Percentiles rank a stretch among this genome's conserved stretches.
These are phyloP conservation scores for Iris pallida DNA, from an alignment of 116 monocot genomes.

Conservation along the genomic window DNA sequence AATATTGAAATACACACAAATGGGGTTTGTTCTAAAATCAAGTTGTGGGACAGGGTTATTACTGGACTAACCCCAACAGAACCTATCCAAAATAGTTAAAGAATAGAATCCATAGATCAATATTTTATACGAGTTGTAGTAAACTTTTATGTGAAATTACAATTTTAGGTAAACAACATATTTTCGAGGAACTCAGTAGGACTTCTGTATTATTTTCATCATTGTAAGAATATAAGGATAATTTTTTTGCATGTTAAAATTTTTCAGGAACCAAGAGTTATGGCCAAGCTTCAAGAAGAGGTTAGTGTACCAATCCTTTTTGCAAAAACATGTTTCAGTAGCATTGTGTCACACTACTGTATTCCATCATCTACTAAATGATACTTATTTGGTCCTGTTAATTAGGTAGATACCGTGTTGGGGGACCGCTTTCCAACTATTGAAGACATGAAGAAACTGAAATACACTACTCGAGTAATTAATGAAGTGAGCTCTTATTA, in stretches of 20 bases:
- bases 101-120: too few species aligned
- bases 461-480: slow-evolving; percentile 86
- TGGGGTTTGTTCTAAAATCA: too few species aligned
- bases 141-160: too few species aligned
- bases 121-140: too few species aligned
- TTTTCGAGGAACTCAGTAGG: too few species aligned
- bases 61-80: too few species aligned
- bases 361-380: not conserved
- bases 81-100: too few species aligned
- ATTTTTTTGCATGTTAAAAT: slow-evolving; percentile 1
- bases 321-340: not conserved
- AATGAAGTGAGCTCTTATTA: slow-evolving; percentile 68
- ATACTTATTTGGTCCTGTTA: slow-evolving; percentile 6
- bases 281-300: slow-evolving; percentile 93
- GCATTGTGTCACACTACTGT: not conserved
- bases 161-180: too few species aligned
- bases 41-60: too few species aligned
- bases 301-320: slow-evolving; percentile 29
- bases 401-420: slow-evolving; percentile 75
- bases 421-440: slow-evolving; percentile 81
- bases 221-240: too few species aligned
- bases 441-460: slow-evolving; percentile 87
- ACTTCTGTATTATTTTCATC: too few species aligned
- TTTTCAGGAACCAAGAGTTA: slow-evolving; percentile 51
- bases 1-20: too few species aligned